A percentile compares a stretch with the other conserved stretches of the same genome.
These are phyloP conservation scores for Vitis rupestris DNA, from an alignment of 164 flowering plant species.

Conservation along the genomic window DNA sequence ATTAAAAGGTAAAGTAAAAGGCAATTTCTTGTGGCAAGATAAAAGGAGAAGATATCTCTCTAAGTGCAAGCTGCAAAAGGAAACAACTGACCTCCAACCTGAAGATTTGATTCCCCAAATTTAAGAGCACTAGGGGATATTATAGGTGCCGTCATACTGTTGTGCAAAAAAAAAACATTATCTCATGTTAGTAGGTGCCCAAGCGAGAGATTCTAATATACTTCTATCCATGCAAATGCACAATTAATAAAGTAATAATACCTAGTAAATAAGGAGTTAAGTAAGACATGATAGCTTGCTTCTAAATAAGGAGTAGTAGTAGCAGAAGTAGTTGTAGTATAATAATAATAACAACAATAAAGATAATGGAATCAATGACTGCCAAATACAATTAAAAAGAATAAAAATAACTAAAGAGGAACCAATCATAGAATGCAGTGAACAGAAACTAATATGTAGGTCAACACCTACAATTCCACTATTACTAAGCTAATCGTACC, in stretches of 20 bases:
- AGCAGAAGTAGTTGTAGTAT: background rate
- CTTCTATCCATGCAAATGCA: background rate
- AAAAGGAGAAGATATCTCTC: background rate
- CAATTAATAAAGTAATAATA: background rate
- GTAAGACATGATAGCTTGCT: background rate
- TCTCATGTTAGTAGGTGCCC: background rate
- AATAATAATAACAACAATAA: background rate
- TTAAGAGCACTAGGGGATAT: conserved; percentile 75
- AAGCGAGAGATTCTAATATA: background rate
- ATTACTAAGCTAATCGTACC: conserved; percentile 43
- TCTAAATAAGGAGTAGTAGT: background rate
- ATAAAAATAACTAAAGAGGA: too few relatives aligned
- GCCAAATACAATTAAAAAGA: too few relatives aligned
- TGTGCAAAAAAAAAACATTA: conserved; percentile 5
- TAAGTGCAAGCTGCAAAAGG: background rate
- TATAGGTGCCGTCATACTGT: conserved; percentile 91
- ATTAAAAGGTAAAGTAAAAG: background rate
- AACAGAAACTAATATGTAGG: too few relatives aligned
- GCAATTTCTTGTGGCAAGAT: background rate
- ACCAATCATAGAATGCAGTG: too few relatives aligned
- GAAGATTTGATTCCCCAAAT: conserved; percentile 74
- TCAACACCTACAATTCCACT: background rate
- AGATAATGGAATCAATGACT: too few relatives aligned
- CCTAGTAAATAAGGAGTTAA: background rate
- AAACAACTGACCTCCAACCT: conserved; percentile 61